Base-by-base conservation (phyloP, 1,284 basidiomycete species). In the Papiliotrema terrestris region DNA sequence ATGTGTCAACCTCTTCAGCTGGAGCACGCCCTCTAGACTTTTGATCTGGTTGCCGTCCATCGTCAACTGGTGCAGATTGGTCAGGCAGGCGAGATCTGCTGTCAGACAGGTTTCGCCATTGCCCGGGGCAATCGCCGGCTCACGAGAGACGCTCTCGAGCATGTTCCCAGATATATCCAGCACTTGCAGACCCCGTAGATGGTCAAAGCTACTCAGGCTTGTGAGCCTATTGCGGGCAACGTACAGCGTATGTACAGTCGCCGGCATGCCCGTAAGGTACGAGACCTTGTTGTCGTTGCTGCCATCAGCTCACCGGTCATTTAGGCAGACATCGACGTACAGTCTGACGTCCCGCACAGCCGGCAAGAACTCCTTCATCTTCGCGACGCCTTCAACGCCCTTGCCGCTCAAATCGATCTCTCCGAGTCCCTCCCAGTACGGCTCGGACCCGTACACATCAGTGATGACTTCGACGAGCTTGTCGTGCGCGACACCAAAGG, bases 361-460 rank as follows among this genome's bases (percentile, higher is more conserved):
- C 8, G 96, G 95, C 58, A 97, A 76, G 72, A 97, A 95, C 78
- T 98, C 95, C 71, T 96, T 94, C 63, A 98, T 78, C 55, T 93
- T 80, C 35, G 92, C 89, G 22, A 95, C 86, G 66, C 91, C 93
- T 67, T 98, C 94, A 46, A 95, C 78, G 46, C 84, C 83, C 73
- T 88, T 88, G 49, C 81, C 79, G 38, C 86, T 86, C 63, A 98
- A 79, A 71, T 98, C 86, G 62, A 98, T 86, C 15, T 78, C 76
- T 53, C 72, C 80, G 60, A 98, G 77, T 45, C 84, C 80, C 64
- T 97, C 92, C 95, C 95, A 98, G 72, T 91, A 83, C 17, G 93
- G 91, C 71, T 94, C 90, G 77, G 92, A 97, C 1, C 94, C 92
- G 71, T 94, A 88, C 14, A 94, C 86, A 68, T 98, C 94, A 42